phyloP scores from a whole-genome alignment of 2,329 filamentous ascomycete species.

The Sclerotinia borealis region DNA sequence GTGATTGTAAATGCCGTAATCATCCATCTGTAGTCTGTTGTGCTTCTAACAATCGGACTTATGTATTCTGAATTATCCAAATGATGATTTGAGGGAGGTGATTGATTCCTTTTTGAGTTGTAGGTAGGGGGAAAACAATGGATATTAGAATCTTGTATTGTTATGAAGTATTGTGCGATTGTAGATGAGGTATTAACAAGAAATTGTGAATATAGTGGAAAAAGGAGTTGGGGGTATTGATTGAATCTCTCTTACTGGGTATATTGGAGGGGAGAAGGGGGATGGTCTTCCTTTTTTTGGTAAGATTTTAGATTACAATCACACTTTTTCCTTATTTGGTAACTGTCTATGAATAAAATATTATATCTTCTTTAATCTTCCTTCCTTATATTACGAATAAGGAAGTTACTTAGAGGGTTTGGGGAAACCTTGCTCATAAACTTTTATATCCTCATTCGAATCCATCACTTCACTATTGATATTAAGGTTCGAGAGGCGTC shows the following conservation, averaged over 20 bases:
- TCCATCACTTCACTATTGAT: background rate
- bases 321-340: too few species aligned
- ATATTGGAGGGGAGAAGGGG: too few species aligned
- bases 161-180: background rate
- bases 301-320: too few species aligned
- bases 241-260: background rate
- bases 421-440: constrained; percentile 8
- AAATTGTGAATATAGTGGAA: background rate
- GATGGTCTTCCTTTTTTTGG: too few species aligned
- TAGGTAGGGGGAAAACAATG: background rate
- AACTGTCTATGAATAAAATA: too few species aligned
- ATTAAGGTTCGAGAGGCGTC: background rate
- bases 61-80: constrained; percentile 13
- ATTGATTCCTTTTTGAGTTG: background rate
- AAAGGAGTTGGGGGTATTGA: background rate
- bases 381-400: background rate
- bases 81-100: background rate
- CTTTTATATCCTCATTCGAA: background rate
- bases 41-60: background rate
- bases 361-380: background rate
- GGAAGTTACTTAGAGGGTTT: background rate
- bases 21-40: background rate
- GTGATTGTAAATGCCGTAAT: background rate
- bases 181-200: background rate
- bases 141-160: background rate